Conservation (phyloP, 805 yeast species). For the Yarrowia sp. region DNA sequence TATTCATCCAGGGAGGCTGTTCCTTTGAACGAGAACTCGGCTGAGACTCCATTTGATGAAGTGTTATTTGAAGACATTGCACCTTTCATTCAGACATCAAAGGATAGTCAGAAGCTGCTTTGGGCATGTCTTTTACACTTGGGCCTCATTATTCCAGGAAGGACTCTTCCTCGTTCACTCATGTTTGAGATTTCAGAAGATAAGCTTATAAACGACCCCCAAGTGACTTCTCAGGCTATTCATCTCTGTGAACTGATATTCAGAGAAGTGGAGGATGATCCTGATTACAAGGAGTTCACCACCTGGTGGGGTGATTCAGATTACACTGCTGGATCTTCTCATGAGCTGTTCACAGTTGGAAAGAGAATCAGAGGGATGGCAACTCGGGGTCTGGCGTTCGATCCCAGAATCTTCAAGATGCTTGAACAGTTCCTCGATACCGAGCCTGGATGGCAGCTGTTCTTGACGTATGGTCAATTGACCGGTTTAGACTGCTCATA, state of each 20-base stretch:
- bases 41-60: conserved; percentile 7
- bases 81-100: neutral
- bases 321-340: conserved; percentile 2
- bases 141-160: conserved; percentile 8
- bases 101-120: neutral
- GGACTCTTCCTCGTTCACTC: conserved; percentile 1
- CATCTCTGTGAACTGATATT: conserved; percentile 24
- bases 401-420: conserved; percentile 13
- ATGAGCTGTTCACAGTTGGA: neutral
- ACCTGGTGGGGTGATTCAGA: conserved; percentile 30
- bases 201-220: conserved; percentile 3
- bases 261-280: conserved; percentile 22
- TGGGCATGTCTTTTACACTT: conserved; percentile 18
- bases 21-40: neutral
- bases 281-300: neutral
- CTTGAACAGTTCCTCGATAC: conserved; percentile 19
- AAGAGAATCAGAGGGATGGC: conserved; percentile 6
- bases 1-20: conserved; percentile 8
- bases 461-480: conserved; percentile 12
- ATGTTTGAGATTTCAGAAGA: conserved; percentile 14
- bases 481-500: conserved; percentile 18
- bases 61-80: conserved; percentile 27
- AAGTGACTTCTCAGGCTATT: conserved; percentile 8
- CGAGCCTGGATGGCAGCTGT: conserved; percentile 23
- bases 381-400: conserved; percentile 9